Conservation (phyloP, 179 eudicot genomes). For the Drosera spatulata region DNA sequence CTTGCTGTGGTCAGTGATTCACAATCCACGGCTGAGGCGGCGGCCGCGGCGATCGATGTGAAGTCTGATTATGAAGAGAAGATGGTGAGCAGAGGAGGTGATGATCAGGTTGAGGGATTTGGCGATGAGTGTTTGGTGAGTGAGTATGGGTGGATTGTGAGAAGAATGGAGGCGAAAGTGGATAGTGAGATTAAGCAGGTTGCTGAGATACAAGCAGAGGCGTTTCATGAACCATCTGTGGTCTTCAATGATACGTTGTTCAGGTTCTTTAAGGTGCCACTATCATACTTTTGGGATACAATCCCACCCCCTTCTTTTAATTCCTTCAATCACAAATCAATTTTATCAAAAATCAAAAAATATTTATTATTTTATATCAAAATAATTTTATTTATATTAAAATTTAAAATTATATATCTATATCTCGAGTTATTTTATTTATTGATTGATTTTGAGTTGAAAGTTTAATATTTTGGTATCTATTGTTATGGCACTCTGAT, state of each 20-base stretch:
- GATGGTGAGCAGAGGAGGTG: conserved; percentile 10
- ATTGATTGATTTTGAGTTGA: too few species aligned
- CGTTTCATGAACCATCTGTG: conserved; percentile 59
- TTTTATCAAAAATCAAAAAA: too few species aligned
- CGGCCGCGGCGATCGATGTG: conserved; percentile 8
- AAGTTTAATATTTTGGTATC: too few species aligned
- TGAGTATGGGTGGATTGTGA: conserved; percentile 72
- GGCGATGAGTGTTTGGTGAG: conserved; percentile 32
- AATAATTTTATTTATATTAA: too few species aligned
- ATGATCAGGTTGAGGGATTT: background rate
- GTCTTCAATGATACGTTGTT: conserved; percentile 70
- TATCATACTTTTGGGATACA: background rate
- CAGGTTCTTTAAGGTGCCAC: conserved; percentile 55
- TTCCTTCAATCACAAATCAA: background rate
- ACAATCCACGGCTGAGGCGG: background rate
- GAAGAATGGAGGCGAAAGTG: conserved; percentile 56
- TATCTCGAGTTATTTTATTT: too few species aligned
- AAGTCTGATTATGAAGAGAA: conserved; percentile 7
- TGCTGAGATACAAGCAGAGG: conserved; percentile 73
- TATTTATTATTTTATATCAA: too few species aligned
- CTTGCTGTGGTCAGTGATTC: too few species aligned
- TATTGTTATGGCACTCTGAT: too few species aligned
- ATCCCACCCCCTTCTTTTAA: background rate
- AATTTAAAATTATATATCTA: too few species aligned
- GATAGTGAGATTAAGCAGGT: conserved; percentile 55